Conservation (phyloP, 352 stramenopile genomes). For the Globisporangium middletonii region DNA sequence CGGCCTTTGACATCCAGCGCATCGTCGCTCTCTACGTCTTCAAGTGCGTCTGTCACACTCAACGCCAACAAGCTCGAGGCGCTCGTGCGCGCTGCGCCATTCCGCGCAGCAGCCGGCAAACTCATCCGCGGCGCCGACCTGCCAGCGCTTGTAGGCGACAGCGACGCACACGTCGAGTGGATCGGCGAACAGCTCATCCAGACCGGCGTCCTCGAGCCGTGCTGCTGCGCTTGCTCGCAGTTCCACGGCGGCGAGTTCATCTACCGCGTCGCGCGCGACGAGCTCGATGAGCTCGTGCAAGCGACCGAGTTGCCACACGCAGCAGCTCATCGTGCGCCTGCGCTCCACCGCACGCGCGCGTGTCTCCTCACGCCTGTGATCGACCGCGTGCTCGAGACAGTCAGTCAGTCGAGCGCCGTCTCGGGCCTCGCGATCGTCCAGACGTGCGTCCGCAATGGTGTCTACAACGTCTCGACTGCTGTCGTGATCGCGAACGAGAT, state of each 20-base stretch:
- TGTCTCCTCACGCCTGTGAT: conserved; percentile 10
- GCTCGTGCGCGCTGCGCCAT: conserved; percentile 14
- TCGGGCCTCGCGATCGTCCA: conserved; percentile 34
- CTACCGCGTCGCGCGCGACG: conserved; percentile 23
- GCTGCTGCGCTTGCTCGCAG: conserved; percentile 26
- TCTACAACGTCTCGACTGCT: conserved; percentile 34
- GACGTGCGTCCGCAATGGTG: conserved; percentile 29
- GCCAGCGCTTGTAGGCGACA: conserved; percentile 20
- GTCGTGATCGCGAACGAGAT: conserved; percentile 28
- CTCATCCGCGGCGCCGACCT: conserved; percentile 28
- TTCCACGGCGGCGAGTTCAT: conserved; percentile 23
- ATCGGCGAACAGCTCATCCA: conserved; percentile 26
- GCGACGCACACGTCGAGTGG: conserved; percentile 11
- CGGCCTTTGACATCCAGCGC: conserved; percentile 5
- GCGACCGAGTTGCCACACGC: background rate
- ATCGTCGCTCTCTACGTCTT: background rate
- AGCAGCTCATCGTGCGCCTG: background rate
- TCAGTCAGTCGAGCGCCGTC: conserved; percentile 16
- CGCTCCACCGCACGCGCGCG: conserved; percentile 6
- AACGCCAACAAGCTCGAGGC: conserved; percentile 5
- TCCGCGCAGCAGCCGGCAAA: conserved; percentile 19
- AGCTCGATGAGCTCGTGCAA: conserved; percentile 4
- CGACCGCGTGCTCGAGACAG: background rate
- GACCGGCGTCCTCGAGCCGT: conserved; percentile 21
- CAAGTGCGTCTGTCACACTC: background rate